A percentile compares a stretch with the other conserved stretches of the same genome.
phyloP scores from a whole-genome alignment of 108 stramenopile genomes.

The Skeletonema potamos region DNA sequence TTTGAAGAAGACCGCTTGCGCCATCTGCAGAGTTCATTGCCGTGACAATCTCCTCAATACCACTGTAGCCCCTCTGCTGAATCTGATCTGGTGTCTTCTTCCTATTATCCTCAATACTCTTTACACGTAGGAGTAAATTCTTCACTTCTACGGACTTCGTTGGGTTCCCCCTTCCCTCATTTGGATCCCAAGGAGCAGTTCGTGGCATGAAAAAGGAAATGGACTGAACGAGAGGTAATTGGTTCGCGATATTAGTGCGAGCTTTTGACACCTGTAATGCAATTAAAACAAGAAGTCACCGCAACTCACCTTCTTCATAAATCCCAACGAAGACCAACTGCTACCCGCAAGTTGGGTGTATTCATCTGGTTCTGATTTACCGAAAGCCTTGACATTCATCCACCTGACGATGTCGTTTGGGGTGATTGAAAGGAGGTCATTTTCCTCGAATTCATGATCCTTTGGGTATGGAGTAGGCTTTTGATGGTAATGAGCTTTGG shows the following conservation, averaged over 20 bases:
- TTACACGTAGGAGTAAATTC: background rate
- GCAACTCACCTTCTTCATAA: conserved; percentile 3
- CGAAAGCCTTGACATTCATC: conserved; percentile 11
- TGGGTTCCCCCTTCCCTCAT: conserved; percentile 9
- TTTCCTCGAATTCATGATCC: conserved; percentile 1
- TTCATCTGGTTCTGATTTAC: background rate
- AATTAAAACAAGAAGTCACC: background rate
- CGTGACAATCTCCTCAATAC: background rate
- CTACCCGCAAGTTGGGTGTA: background rate
- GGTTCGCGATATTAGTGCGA: background rate
- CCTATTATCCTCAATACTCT: background rate
- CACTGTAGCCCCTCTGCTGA: background rate
- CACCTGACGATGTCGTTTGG: background rate
- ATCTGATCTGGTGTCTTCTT: background rate
- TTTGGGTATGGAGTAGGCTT: background rate
- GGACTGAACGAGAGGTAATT: background rate
- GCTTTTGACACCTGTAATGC: background rate
- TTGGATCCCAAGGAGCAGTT: conserved; percentile 3
- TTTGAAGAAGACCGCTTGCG: conserved; percentile 6
- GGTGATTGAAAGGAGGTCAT: background rate
- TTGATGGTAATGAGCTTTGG: background rate
- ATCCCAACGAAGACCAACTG: conserved; percentile 1
- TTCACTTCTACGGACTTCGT: conserved; percentile 2
- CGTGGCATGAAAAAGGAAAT: conserved; percentile 2
- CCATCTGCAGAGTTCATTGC: conserved; percentile 1